Base-by-base conservation (phyloP, 2,329 filamentous ascomycete species). In the Pyrenophora graminea region DNA sequence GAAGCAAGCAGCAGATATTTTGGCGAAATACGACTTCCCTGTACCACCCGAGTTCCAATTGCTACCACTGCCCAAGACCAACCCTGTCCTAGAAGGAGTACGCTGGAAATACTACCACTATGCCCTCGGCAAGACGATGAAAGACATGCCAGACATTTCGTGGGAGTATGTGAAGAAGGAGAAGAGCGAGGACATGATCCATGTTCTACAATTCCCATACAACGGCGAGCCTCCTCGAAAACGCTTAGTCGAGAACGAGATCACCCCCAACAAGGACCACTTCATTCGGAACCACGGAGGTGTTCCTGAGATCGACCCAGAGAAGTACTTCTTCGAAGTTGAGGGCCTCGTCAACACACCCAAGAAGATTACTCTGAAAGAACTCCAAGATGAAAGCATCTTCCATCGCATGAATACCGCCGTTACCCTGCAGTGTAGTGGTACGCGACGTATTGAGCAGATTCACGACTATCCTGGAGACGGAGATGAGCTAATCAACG, bases 201-300 rank as follows among this genome's bases (percentile, higher is more conserved):
- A 78, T 50, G 66, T 79, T 1, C 60, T 79, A 5, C 69, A 79
- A 30, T 79, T 79, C 30, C 77, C 77, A 0, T 79, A 79, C 64
- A 79, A 79, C 47, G 77, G 77, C 33, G 75, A 78, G 47, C 73
- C 75, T 10, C 75, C 75, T 13, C 63, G 69, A 56, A 64, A 85
- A 55, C 77, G 81, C 2, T 75, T 88, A 0, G 79, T 85, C 0
- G 79, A 80, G 63, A 78, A 78, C 3, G 77, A 80, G 18, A 79
- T 89, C 33, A 90, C 87, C 0, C 75, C 79, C 0, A 90, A 88
- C 53, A 59, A 74, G 3, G 73, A 81, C n/a, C 82, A 85, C 58
- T 90, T 88, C 57, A 83, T 90, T 0, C 78, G 87, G 6, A 90
- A 90, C 52, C 87, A 90, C 55, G 86, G 87, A 8, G 86, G 87